A percentile compares a stretch with the other conserved stretches of the same genome.
These are phyloP conservation scores for Fusarium sterilihyphosum DNA, from an alignment of 2,329 filamentous ascomycete species.

Conservation along the genomic window DNA sequence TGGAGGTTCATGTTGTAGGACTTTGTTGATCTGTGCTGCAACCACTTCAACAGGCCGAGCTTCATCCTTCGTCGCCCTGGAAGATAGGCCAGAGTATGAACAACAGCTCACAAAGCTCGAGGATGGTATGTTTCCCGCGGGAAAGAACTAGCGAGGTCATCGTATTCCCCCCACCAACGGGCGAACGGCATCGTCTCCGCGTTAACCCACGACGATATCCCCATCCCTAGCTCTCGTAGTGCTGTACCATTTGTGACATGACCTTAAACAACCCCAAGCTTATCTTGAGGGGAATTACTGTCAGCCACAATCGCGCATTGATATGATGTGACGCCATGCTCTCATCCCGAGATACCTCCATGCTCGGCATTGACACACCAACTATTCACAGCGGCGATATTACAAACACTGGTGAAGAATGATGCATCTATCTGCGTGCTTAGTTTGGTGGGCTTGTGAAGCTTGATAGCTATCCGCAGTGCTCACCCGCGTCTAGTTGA, in stretches of 20 bases:
- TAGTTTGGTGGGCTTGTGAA: slow-evolving; percentile 62
- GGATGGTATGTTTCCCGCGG: slow-evolving; percentile 35
- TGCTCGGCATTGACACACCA: slow-evolving; percentile 39
- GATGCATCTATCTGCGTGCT: slow-evolving; percentile 63
- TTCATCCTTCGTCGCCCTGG: slow-evolving; percentile 68
- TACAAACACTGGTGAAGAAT: slow-evolving; percentile 74
- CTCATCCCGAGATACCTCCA: slow-evolving; percentile 34
- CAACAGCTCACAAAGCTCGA: slow-evolving; percentile 46
- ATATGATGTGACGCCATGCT: slow-evolving; percentile 45
- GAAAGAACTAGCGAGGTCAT: slow-evolving; percentile 46
- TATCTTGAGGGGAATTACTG: slow-evolving; percentile 1
- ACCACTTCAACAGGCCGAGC: slow-evolving; percentile 57
- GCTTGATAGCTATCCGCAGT: slow-evolving; percentile 67
- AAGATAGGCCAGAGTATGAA: slow-evolving; percentile 63
- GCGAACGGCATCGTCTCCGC: slow-evolving; percentile 36
- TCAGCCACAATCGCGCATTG: slow-evolving; percentile 56
- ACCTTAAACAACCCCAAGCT: slow-evolving; percentile 47
- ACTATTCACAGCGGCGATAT: slow-evolving; percentile 61
- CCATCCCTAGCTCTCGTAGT: slow-evolving; percentile 49
- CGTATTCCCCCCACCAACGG: slow-evolving; percentile 27
- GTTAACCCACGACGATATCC: slow-evolving; percentile 58
- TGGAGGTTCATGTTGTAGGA: slow-evolving; percentile 53
- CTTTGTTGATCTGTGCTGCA: slow-evolving; percentile 55
- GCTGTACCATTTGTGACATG: slow-evolving; percentile 51
- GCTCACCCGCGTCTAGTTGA: not conserved